A percentile compares a stretch with the other conserved stretches of the same genome.
Conservation (phyloP, 331 rosid genomes). For the Spiraea crenata region DNA sequence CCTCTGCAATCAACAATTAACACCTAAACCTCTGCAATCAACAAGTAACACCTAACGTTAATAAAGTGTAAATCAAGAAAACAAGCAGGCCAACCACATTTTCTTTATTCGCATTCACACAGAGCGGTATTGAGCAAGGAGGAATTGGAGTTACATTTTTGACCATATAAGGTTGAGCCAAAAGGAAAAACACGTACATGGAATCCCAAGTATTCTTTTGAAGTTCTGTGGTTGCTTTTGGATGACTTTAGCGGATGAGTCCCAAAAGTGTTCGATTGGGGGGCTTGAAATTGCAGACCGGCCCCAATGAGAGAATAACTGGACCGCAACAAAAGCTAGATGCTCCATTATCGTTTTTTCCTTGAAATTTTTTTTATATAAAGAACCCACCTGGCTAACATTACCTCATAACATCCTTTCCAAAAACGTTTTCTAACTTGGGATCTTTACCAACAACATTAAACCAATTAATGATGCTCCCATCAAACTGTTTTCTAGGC, state of each 20-base stretch:
- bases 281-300: conserved; percentile 19
- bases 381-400: conserved; percentile 1
- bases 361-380: not conserved
- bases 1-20: not conserved
- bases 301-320: not conserved
- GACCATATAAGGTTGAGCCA: conserved; percentile 16
- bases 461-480: conserved; percentile 10
- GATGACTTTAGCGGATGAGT: conserved; percentile 28
- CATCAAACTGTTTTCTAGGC: not conserved
- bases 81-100: no score
- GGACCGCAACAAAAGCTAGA: conserved; percentile 29
- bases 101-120: no score
- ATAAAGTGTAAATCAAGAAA: not conserved
- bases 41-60: not conserved
- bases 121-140: not conserved
- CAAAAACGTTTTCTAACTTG: not conserved
- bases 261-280: conserved; percentile 27
- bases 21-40: not conserved
- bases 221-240: conserved; percentile 37
- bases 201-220: conserved; percentile 14
- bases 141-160: no score
- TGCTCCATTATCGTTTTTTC: conserved; percentile 9
- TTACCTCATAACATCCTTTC: not conserved
- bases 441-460: conserved; percentile 2
- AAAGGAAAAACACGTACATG: not conserved